Evolutionary conservation across 495 filamentous ascomycete species (phyloP), one percentile per base, ranked within the genome.

Genomic region (Aspergillus baeticus): DNA sequence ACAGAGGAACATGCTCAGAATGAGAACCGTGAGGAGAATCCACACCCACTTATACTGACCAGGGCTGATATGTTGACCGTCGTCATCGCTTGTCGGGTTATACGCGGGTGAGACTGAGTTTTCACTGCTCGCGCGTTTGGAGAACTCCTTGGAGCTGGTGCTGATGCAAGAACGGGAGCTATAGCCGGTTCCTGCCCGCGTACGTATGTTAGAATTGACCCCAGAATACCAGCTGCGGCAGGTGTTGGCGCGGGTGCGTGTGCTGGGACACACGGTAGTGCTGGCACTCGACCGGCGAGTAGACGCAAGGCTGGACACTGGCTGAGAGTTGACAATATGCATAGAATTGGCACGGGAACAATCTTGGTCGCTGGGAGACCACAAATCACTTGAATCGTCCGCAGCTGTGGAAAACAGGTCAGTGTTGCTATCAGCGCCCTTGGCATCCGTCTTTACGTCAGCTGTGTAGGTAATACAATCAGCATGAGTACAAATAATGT

Each of bases 11-110:
- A 72, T 67, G 41, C 59, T 50, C 35, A 67, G 36, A 14, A 72
- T 44, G 20, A 70, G 43, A 26, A 69, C 10, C 20, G 66, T 59
- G 15, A 70, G 66, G 33, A 61, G 10, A 31, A 65, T 67, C 63
- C 63, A 72, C 33, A 75, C 51, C 51, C 56, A 66, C 56, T 63
- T 67, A 35, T 64, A 67, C 69, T 69, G 63, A 70, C 68, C 62
- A n/a, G 52, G 45, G 33, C 17, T 33, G n/a, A 39, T 15, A 37
- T 34, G 29, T 20, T 50, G 54, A 3, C 33, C 43, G 14, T 59
- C 51, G 21, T 57, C 37, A 11, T 52, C 50, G 17, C 21, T n/a
- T 33, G 22, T n/a, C 17, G 14, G 34, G 8, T 55, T 15, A 26
- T 55, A 44, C 5, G 23, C 41, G 17, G 26, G 8, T 45, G 15